A percentile compares a stretch with the other conserved stretches of the same genome.
phyloP scores from a whole-genome alignment of 2,329 filamentous ascomycete genomes.

The Hymenoscyphus infarciens region DNA sequence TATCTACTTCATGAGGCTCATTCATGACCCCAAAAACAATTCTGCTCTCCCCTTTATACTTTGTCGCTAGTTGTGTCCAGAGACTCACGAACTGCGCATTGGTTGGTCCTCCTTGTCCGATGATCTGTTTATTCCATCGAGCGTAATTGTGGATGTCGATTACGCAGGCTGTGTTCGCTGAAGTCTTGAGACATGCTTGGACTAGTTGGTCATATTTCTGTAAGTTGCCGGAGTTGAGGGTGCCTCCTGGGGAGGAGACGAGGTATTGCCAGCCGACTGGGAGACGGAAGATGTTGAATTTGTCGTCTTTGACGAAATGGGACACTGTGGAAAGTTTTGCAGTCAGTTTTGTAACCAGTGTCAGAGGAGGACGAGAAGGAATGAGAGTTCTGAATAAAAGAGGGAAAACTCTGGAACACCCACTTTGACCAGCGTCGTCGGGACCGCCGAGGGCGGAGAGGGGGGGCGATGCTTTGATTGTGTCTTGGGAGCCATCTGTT shows the following conservation, averaged over 20 bases:
- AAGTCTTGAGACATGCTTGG: conserved; percentile 52
- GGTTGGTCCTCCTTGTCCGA: conserved; percentile 62
- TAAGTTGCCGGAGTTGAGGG: conserved; percentile 46
- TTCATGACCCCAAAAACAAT: conserved; percentile 68
- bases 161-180: conserved; percentile 50
- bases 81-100: conserved; percentile 54
- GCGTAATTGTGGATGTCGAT: conserved; percentile 58
- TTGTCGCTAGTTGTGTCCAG: conserved; percentile 55
- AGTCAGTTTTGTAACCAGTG: too few relatives aligned
- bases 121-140: conserved; percentile 58
- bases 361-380: too few relatives aligned
- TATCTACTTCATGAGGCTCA: conserved; percentile 50
- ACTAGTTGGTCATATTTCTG: conserved; percentile 53
- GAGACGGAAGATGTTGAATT: conserved; percentile 55
- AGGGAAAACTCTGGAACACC: too few relatives aligned
- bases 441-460: conserved; percentile 31
- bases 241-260: conserved; percentile 47
- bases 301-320: conserved; percentile 43
- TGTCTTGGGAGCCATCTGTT: conserved; percentile 36
- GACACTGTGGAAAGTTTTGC: conserved; percentile 7
- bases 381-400: too few relatives aligned
- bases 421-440: conserved; percentile 32
- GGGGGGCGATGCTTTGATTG: conserved; percentile 35
- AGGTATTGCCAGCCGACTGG: conserved; percentile 59
- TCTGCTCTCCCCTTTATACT: conserved; percentile 52